phyloP scores from a whole-genome alignment of 2,329 filamentous ascomycete genomes.

The Colletotrichum chlorophyti region DNA sequence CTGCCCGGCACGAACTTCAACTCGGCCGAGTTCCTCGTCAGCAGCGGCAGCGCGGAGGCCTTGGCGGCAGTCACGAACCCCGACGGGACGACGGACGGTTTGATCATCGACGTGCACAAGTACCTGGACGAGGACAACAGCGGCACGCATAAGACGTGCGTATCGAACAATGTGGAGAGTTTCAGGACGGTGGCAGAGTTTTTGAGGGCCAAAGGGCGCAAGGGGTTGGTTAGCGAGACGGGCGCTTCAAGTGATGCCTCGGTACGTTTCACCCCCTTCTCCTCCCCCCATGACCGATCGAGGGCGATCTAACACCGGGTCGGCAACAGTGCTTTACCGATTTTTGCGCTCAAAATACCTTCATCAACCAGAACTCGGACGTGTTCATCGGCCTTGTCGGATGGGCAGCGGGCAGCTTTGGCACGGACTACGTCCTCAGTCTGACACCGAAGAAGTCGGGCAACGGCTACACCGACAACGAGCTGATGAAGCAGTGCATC shows the following conservation, averaged over 20 bases:
- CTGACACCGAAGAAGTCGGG: conserved; percentile 46
- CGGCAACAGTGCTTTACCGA: conserved; percentile 44
- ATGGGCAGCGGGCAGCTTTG: conserved; percentile 54
- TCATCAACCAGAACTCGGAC: conserved; percentile 53
- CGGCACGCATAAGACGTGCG: conserved; percentile 58
- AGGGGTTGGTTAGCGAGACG: conserved; percentile 59
- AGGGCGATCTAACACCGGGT: conserved; percentile 19
- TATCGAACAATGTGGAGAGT: conserved; percentile 57
- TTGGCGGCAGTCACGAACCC: conserved; percentile 63
- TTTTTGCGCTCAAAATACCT: conserved; percentile 54
- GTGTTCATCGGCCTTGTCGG: conserved; percentile 54
- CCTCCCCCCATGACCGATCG: background rate
- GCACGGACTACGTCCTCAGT: conserved; percentile 47
- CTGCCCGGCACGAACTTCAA: conserved; percentile 69
- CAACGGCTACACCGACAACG: conserved; percentile 43
- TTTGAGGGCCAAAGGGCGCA: conserved; percentile 52
- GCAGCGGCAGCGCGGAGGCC: conserved; percentile 56
- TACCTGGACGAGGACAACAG: conserved; percentile 66
- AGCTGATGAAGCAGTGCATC: conserved; percentile 51
- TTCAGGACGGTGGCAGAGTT: conserved; percentile 55
- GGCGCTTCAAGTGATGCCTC: conserved; percentile 52
- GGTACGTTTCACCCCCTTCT: conserved; percentile 35
- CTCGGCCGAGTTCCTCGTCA: conserved; percentile 54
- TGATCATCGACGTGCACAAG: conserved; percentile 68
- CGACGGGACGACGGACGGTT: conserved; percentile 60